A percentile compares a stretch with the other conserved stretches of the same genome.
Conservation (phyloP, 1,139 yeast genomes). For the Candida tetrigidarum region DNA sequence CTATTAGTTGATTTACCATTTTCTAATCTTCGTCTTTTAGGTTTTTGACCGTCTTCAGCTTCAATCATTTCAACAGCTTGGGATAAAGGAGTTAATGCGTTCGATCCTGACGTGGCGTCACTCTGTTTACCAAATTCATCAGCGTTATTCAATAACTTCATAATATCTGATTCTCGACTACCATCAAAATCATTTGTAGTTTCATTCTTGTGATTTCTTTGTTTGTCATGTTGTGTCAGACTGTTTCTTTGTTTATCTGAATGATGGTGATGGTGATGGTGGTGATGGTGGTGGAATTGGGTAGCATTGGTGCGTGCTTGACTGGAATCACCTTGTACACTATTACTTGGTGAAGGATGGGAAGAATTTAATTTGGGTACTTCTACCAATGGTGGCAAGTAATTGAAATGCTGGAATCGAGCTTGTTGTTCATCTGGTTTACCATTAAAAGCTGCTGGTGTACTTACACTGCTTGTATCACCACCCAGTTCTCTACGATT, state of each 20-base stretch:
- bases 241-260: not conserved
- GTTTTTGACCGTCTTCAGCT: constrained; percentile 40
- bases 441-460: constrained; percentile 17
- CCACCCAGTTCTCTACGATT: constrained; percentile 10
- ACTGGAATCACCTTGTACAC: constrained; percentile 3
- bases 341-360: constrained; percentile 36
- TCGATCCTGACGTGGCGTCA: constrained; percentile 21
- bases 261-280: constrained; percentile 26
- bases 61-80: constrained; percentile 50
- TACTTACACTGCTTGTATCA: constrained; percentile 11
- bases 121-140: constrained; percentile 11
- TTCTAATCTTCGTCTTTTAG: constrained; percentile 12
- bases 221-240: not conserved
- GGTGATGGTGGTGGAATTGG: constrained; percentile 33
- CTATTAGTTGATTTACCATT: constrained; percentile 13
- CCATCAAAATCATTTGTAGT: constrained; percentile 6
- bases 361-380: constrained; percentile 73
- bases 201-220: not conserved
- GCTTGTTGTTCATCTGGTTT: constrained; percentile 64
- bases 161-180: constrained; percentile 44
- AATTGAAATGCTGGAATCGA: constrained; percentile 72
- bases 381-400: constrained; percentile 69
- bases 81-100: constrained; percentile 43
- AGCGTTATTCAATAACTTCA: constrained; percentile 38
- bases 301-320: constrained; percentile 7